phyloP scores from a whole-genome alignment of 2,329 filamentous ascomycete genomes.

The Pestalotiopsis sp. region DNA sequence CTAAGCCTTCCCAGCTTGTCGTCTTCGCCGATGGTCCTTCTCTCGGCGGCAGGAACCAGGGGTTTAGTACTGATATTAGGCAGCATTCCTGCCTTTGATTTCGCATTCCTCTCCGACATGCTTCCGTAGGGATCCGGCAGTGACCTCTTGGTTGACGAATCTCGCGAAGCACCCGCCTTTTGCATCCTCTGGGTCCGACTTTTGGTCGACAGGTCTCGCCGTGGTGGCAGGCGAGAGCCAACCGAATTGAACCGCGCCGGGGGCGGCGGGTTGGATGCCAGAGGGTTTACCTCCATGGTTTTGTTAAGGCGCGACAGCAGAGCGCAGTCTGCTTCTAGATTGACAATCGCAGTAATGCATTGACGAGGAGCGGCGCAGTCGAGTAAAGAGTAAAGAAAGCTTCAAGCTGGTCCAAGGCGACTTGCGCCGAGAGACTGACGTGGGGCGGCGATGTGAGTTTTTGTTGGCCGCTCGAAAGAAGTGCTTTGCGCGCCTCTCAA shows the following conservation, averaged over 20 bases:
- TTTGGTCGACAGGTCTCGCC: constrained; percentile 21
- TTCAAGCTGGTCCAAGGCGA: not conserved
- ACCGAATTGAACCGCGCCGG: constrained; percentile 26
- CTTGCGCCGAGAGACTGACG: not conserved
- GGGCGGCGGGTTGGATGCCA: constrained; percentile 25
- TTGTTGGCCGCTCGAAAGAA: not conserved
- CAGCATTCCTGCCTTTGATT: constrained; percentile 24
- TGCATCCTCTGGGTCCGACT: constrained; percentile 22
- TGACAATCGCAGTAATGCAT: constrained; percentile 28
- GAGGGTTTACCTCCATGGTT: constrained; percentile 30
- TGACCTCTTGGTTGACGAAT: constrained; percentile 25
- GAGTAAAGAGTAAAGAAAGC: not conserved
- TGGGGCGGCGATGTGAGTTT: not conserved
- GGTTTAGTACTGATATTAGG: constrained; percentile 26
- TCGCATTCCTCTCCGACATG: constrained; percentile 18
- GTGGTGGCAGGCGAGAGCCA: constrained; percentile 22
- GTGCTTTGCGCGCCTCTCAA: not conserved
- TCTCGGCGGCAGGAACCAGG: constrained; percentile 28
- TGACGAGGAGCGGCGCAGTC: constrained; percentile 20
- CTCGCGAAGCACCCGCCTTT: constrained; percentile 19
- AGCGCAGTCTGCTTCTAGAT: constrained; percentile 28
- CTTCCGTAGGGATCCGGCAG: constrained; percentile 19
- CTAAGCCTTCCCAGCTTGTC: constrained; percentile 38
- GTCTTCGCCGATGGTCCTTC: constrained; percentile 27
- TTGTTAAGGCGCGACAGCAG: constrained; percentile 30